A percentile compares a stretch with the other conserved stretches of the same genome.
Conservation (phyloP, 106 monocot species). For the Acorus gramineus region DNA sequence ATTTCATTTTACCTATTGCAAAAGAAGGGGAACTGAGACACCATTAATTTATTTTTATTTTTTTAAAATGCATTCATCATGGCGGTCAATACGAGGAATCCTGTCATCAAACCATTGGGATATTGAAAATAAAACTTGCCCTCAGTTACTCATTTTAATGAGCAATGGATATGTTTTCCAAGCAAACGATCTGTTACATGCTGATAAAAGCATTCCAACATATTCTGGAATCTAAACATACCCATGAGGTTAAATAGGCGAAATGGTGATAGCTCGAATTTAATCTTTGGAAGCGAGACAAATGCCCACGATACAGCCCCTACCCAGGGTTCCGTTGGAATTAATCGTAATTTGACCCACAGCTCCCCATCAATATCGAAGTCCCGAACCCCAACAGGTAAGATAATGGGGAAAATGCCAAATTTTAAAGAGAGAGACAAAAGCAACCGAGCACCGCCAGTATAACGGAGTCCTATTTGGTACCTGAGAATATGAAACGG, state of each 20-base stretch:
- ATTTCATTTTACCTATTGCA: not conserved
- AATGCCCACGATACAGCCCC: constrained; percentile 97
- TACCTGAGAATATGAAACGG: constrained; percentile 34
- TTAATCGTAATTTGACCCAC: constrained; percentile 88
- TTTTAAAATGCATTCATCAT: no score
- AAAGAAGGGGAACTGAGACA: not conserved
- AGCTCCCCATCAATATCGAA: constrained; percentile 99
- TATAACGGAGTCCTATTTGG: constrained; percentile 90
- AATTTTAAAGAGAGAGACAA: constrained; percentile 79
- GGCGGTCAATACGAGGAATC: no score
- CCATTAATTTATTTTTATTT: no score
- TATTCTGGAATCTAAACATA: constrained; percentile 17
- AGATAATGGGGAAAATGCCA: constrained; percentile 64
- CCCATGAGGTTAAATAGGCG: constrained; percentile 95
- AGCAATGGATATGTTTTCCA: no score
- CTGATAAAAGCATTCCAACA: no score
- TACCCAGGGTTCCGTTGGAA: constrained; percentile 90
- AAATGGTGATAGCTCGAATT: constrained; percentile 85
- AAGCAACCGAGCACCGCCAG: constrained; percentile 88
- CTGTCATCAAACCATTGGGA: no score
- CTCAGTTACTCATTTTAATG: no score
- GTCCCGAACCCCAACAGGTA: constrained; percentile 84
- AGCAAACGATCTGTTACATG: no score
- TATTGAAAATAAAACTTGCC: no score
- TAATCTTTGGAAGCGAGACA: constrained; percentile 95